Base-by-base conservation (phyloP, 352 stramenopile species). In the Globisporangium yorkense region DNA sequence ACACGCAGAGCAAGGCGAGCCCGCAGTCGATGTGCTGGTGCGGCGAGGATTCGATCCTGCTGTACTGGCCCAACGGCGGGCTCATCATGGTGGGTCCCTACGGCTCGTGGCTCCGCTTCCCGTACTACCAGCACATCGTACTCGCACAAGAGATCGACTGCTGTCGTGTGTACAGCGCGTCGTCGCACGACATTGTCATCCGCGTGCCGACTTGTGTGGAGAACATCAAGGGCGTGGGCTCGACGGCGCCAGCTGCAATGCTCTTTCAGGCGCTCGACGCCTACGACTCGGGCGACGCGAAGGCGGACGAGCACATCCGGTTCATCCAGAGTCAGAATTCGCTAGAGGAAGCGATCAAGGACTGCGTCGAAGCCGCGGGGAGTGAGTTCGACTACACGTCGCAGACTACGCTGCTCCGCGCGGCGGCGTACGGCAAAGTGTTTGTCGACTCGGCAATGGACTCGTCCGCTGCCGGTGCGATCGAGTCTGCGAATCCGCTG, bases 181-280 rank as follows among this genome's bases (percentile, higher is more conserved):
- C 74, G 0, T 66, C 65, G 40, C 87, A 93, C 59, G 88, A 97
- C 62, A 76, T 96, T 12, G 75, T 97, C 43, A 88, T 96, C 47
- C 73, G 87, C 21, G 88, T 97, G 15, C 86, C 89, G 8, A 76
- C 74, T 1, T 83, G 81, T 56, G 77, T 92, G 20, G 88, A 96
- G 63, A 84, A 89, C 53, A 96, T 96, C 69, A 89, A 88, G 56
- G 76, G 80, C 8, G 85, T 96, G 43, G 88, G 88, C 5, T 95
- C 82, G 41, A 97, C 85, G 10, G 84, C 87, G 2, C 84, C 88
- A 0, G 87, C 88, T 1, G 88, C 89, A 1, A 94, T 97, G 86
- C 64, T 97, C n/a, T 94, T 86, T 58, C 88, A 96, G 60, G 88
- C 89, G 15, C 74, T 96, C 46, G 89, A 96, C 54, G 81, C 87